These are phyloP conservation scores for Pseudogymnoascus sp. DNA, from an alignment of 2,329 filamentous ascomycete species.

Conservation along the genomic window DNA sequence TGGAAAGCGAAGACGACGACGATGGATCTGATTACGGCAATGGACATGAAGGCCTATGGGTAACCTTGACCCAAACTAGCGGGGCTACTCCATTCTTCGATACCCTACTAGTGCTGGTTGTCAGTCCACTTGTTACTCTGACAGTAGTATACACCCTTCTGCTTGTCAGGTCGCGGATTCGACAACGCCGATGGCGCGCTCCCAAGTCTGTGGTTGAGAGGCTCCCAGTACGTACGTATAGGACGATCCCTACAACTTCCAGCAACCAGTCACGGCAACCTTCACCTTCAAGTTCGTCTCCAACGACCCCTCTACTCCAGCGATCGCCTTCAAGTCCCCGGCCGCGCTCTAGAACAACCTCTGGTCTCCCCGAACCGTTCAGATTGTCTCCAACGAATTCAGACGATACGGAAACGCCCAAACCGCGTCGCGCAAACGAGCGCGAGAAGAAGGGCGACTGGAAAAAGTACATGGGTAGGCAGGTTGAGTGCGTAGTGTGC, in stretches of 20 bases:
- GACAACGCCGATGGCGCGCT: slow-evolving; percentile 86
- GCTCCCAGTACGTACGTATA: slow-evolving; percentile 91
- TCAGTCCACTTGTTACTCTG: slow-evolving; percentile 85
- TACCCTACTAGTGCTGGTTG: slow-evolving; percentile 89
- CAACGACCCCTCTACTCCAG: slow-evolving; percentile 73
- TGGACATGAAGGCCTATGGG: slow-evolving; percentile 75
- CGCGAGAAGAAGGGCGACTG: slow-evolving; percentile 48
- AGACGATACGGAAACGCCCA: slow-evolving; percentile 23
- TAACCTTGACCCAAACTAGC: slow-evolving; percentile 87
- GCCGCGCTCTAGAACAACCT: slow-evolving; percentile 57
- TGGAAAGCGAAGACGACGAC: slow-evolving; percentile 14
- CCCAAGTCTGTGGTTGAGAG: slow-evolving; percentile 93
- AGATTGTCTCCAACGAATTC: slow-evolving; percentile 38
- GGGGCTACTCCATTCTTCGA: slow-evolving; percentile 92
- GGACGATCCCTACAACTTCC: slow-evolving; percentile 59
- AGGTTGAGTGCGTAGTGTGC: slow-evolving; percentile 90
- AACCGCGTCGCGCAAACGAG: slow-evolving; percentile 24
- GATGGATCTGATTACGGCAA: slow-evolving; percentile 23
- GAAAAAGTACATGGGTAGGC: slow-evolving; percentile 58
- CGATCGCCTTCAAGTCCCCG: slow-evolving; percentile 42
- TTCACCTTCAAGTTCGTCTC: slow-evolving; percentile 56
- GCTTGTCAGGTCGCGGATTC: slow-evolving; percentile 78
- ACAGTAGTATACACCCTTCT: slow-evolving; percentile 88
- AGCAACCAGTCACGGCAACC: slow-evolving; percentile 50
- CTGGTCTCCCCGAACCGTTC: slow-evolving; percentile 46